Conservation (phyloP, 345 rosid genomes). For the Populus nigra region DNA sequence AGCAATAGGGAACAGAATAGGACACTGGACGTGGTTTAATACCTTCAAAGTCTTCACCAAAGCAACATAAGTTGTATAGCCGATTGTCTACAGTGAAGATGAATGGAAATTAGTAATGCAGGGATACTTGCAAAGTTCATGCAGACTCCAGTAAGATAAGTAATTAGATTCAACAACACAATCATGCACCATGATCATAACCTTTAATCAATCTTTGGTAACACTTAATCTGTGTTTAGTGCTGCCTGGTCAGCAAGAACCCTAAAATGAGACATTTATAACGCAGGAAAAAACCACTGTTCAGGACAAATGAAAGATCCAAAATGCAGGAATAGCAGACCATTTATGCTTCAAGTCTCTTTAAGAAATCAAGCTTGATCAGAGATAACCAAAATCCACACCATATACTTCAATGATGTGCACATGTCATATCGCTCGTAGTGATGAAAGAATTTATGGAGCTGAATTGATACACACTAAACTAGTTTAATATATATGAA, state of each 20-base stretch:
- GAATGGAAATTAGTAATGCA: neutral
- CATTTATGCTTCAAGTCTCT: neutral
- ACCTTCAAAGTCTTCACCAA: neutral
- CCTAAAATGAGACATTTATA: neutral
- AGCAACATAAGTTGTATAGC: neutral
- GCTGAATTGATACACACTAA: neutral
- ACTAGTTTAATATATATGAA: neutral
- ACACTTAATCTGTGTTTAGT: neutral
- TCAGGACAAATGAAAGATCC: neutral
- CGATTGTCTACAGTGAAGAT: neutral
- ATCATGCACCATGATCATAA: neutral
- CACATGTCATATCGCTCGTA: neutral
- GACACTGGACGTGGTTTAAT: neutral
- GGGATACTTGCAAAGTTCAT: neutral
- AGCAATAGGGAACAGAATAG: neutral
- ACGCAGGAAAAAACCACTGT: neutral
- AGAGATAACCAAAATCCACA: neutral
- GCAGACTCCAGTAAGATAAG: neutral
- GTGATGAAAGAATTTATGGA: neutral
- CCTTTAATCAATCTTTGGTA: neutral
- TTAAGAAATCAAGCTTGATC: neutral
- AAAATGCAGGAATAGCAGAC: neutral
- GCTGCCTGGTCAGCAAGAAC: neutral
- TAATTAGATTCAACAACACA: neutral
- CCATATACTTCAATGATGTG: neutral